Percentiles rank a stretch among this genome's conserved stretches.
Conservation (phyloP, 352 stramenopile species). For the Achlya hypogyna region DNA sequence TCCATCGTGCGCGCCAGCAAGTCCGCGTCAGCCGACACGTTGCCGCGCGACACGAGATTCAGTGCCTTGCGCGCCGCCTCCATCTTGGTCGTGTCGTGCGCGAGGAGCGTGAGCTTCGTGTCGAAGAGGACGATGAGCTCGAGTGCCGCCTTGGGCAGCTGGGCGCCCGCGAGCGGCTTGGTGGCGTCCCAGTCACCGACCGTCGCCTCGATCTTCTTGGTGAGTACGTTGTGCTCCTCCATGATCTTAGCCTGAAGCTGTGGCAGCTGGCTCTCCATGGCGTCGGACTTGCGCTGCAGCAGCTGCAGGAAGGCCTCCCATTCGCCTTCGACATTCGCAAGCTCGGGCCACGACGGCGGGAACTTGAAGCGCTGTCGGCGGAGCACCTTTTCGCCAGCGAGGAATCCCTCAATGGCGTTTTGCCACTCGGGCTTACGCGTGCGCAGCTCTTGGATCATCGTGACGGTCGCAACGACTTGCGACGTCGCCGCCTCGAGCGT, state of each 20-base stretch:
- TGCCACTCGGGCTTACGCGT: slow-evolving; percentile 63
- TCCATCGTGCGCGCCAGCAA: slow-evolving; percentile 51
- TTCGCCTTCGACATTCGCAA: slow-evolving; percentile 93
- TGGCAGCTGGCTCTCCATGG: slow-evolving; percentile 96
- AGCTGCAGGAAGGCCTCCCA: slow-evolving; percentile 92
- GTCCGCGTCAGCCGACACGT: slow-evolving; percentile 51
- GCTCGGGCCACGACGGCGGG: slow-evolving; percentile 92
- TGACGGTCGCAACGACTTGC: slow-evolving; percentile 92
- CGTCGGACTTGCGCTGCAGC: slow-evolving; percentile 76
- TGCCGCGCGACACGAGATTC: slow-evolving; percentile 73
- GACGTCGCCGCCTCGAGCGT: slow-evolving; percentile 92
- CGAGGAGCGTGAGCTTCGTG: slow-evolving; percentile 71
- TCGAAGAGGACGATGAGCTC: slow-evolving; percentile 81
- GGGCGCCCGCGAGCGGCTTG: slow-evolving; percentile 67
- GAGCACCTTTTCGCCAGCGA: slow-evolving; percentile 92
- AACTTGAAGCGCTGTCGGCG: slow-evolving; percentile 96
- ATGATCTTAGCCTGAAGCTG: slow-evolving; percentile 96
- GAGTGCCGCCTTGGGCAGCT: slow-evolving; percentile 54
- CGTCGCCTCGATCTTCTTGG: slow-evolving; percentile 69
- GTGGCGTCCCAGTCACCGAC: slow-evolving; percentile 71
- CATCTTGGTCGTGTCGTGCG: slow-evolving; percentile 92
- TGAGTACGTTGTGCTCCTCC: slow-evolving; percentile 89
- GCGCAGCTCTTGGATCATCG: slow-evolving; percentile 84
- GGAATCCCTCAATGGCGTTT: slow-evolving; percentile 80
- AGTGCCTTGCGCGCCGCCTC: slow-evolving; percentile 93